phyloP scores from a whole-genome alignment of 176 grass and related monocot genomes.

The Rhynchospora pubera region DNA sequence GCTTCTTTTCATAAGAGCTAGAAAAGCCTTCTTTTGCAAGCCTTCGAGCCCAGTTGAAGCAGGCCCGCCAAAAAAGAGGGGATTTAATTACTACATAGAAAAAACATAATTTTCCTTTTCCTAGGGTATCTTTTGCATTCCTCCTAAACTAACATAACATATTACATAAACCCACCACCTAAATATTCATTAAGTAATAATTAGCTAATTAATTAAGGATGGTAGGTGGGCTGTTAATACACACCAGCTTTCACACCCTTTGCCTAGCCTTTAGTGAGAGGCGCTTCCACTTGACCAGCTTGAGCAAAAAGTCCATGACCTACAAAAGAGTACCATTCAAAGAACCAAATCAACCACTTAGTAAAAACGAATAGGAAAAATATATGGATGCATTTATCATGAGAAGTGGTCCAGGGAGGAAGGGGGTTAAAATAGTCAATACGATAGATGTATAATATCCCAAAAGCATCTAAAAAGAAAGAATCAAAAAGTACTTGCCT shows the following conservation, averaged over 20 bases:
- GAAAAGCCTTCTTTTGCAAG: slow-evolving; percentile 22
- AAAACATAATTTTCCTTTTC: slow-evolving; percentile 5
- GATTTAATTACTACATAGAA: slow-evolving; percentile 18
- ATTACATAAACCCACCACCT: slow-evolving; percentile 8
- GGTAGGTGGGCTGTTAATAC: slow-evolving; percentile 22
- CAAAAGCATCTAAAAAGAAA: slow-evolving; percentile 27
- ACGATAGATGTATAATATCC: background rate
- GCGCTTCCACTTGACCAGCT: slow-evolving; percentile 47
- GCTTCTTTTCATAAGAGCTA: slow-evolving; percentile 18
- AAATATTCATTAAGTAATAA: slow-evolving; percentile 8
- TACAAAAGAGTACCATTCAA: slow-evolving; percentile 13
- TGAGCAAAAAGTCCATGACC: slow-evolving; percentile 48
- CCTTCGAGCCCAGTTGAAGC: slow-evolving; percentile 28
- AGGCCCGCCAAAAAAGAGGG: slow-evolving; percentile 21
- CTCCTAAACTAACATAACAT: slow-evolving; percentile 13
- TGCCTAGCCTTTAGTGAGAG: slow-evolving; percentile 19
- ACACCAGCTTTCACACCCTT: slow-evolving; percentile 13
- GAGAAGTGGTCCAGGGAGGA: background rate
- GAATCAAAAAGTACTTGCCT: slow-evolving; percentile 35
- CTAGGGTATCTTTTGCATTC: slow-evolving; percentile 1
- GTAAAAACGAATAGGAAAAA: background rate
- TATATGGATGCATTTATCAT: background rate
- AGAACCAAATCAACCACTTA: slow-evolving; percentile 20
- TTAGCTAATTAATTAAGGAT: slow-evolving; percentile 7
- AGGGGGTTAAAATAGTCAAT: background rate